Evolutionary conservation across 371 early-diverging fungal genomes (phyloP).

Genomic region (Mucor saturninus): DNA sequence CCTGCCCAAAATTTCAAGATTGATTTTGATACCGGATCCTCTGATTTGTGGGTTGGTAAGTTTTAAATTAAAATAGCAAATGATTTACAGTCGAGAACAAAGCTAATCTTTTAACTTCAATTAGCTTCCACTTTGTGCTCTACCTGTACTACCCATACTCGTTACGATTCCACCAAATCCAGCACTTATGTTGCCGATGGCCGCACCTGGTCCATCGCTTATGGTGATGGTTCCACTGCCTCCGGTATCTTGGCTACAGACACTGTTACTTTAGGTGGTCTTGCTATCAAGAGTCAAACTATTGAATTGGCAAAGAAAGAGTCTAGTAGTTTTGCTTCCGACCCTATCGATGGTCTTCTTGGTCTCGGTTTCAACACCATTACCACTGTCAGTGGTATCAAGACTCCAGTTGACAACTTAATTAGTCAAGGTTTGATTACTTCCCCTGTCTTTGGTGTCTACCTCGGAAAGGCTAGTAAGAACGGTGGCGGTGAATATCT

Average conservation of each 20-base stretch:
- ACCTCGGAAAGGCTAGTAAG: conserved; percentile 32
- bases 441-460: conserved; percentile 40
- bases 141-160: conserved; percentile 36
- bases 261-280: conserved; percentile 31
- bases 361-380: conserved; percentile 55
- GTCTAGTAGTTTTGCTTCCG: conserved; percentile 14
- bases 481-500: conserved; percentile 48
- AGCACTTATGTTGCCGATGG: conserved; percentile 48
- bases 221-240: conserved; percentile 52
- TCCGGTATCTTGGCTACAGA: conserved; percentile 34
- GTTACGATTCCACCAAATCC: conserved; percentile 46
- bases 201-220: conserved; percentile 49
- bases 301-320: conserved; percentile 30
- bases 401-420: conserved; percentile 45
- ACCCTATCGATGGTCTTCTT: conserved; percentile 31
- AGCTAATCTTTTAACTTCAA: not conserved
- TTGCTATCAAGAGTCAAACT: conserved; percentile 28
- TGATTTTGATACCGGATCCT: conserved; percentile 77
- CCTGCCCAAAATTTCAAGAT: conserved; percentile 68
- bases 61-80: not conserved
- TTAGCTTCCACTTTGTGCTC: conserved; percentile 38
- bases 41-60: conserved; percentile 66
- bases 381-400: conserved; percentile 36
- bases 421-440: conserved; percentile 44
- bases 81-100: not conserved